Evolutionary conservation across 345 rosid genomes (phyloP), one percentile per base, ranked within the genome.

Genomic region (Pistacia integerrima): DNA sequence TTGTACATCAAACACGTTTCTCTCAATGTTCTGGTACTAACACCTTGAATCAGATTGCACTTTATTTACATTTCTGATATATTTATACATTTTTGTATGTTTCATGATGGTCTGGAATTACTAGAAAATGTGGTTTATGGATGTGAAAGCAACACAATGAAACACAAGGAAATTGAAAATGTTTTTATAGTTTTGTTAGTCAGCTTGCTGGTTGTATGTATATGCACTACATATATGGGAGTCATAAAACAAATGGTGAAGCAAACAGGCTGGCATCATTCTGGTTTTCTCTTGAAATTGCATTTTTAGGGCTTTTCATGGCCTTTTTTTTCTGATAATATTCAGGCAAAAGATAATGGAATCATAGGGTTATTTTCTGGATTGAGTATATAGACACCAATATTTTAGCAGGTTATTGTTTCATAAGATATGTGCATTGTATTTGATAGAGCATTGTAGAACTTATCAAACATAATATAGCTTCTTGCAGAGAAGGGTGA

Each of bases 401-500:
- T 30, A 52, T 17, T 60, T 56, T 70, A 76, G 11, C 35, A 63
- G 8, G 61, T 46, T 69, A 30, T 49, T 75, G 33, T 66, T 3
- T 28, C 9, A n/a, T 67, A 33, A 20, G 14, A 59, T 28, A 33
- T 25, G 49, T 13, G 16, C 66, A 30, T 72, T 54, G 30, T 48
- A 35, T 17, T 75, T 30, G 79, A 68, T 60, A 48, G 18, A 63
- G 65, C 76, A 73, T 69, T 74, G 41, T 74, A 69, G 78, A 74
- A 74, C 90, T 88, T 82, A 85, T 70, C 80, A 80, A 77, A 52
- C 75, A 63, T 80, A 77, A 81, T 82, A 77, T 85, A 95, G 98
- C 99, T 95, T 80, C 96, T 95, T 83, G 98, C 99, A 87, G 99
- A 95, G 87, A 92, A 85, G 77, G 99, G 99, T 78, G 99, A 95